Conservation (phyloP, 1,284 basidiomycete species). For the Singerocomus inundabilis region DNA sequence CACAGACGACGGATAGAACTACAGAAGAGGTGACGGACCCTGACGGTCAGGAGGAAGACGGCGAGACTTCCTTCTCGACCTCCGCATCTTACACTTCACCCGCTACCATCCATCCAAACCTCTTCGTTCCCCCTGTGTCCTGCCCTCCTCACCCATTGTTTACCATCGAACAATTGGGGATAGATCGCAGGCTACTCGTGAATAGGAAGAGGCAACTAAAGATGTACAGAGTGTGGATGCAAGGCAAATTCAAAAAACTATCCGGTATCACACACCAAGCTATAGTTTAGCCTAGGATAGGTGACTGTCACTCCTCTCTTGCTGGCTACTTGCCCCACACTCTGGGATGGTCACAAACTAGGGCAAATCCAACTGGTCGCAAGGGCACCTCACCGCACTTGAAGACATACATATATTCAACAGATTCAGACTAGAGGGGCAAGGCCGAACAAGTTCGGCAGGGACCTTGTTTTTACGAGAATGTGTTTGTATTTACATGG, state of each 20-base stretch:
- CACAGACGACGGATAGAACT: slow-evolving; percentile 34
- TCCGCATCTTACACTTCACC: slow-evolving; percentile 12
- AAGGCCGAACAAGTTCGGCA: no score
- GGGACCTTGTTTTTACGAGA: no score
- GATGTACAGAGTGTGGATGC: slow-evolving; percentile 97
- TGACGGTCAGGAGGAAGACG: slow-evolving; percentile 34
- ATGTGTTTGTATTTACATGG: no score
- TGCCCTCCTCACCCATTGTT: slow-evolving; percentile 53
- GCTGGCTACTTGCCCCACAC: not conserved
- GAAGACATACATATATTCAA: no score
- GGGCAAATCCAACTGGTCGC: no score
- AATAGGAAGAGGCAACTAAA: slow-evolving; percentile 91
- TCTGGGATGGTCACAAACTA: no score
- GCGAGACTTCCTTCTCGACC: slow-evolving; percentile 11
- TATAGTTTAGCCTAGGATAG: not conserved
- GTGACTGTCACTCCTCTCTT: not conserved
- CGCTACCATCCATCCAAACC: slow-evolving; percentile 41
- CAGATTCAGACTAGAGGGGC: no score
- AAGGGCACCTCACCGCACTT: no score
- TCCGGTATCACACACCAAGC: not conserved
- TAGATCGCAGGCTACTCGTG: slow-evolving; percentile 87
- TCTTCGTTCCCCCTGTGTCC: slow-evolving; percentile 35
- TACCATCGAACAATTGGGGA: slow-evolving; percentile 71
- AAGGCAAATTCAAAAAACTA: slow-evolving; percentile 66
- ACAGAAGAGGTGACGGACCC: slow-evolving; percentile 39